Evolutionary conservation across 768 basidiomycete species (phyloP).

Genomic region (Termitomyces sp.): DNA sequence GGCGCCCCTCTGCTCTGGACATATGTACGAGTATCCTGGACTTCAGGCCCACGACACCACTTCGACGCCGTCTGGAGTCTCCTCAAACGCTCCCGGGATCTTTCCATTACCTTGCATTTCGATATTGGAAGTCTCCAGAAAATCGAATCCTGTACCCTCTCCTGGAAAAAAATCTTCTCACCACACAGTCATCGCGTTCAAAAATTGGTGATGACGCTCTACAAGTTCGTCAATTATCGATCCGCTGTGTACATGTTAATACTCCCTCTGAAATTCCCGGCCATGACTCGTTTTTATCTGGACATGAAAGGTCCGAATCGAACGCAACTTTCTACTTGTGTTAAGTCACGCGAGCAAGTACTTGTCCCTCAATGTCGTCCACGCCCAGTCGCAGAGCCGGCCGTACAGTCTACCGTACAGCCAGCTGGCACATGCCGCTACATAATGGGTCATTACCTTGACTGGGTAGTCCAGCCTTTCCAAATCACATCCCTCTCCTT

Average conservation of each 20-base stretch:
- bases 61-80: constrained; percentile 8
- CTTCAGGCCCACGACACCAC: constrained; percentile 5
- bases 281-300: constrained; percentile 13
- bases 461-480: constrained; percentile 14
- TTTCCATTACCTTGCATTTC: constrained; percentile 15
- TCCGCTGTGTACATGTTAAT: constrained; percentile 5
- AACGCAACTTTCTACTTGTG: constrained; percentile 5
- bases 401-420: background rate
- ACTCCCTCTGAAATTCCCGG: constrained; percentile 5
- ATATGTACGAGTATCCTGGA: constrained; percentile 16
- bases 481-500: constrained; percentile 18
- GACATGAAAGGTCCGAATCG: constrained; percentile 8
- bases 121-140: background rate
- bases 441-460: constrained; percentile 6
- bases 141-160: background rate
- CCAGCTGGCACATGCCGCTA: background rate
- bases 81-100: constrained; percentile 14
- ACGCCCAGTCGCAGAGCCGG: background rate
- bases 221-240: background rate
- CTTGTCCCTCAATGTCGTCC: background rate
- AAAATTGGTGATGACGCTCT: constrained; percentile 3
- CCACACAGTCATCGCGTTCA: constrained; percentile 9
- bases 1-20: constrained; percentile 19
- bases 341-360: constrained; percentile 9
- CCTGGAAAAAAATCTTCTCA: constrained; percentile 4